Evolutionary conservation across 371 early-diverging fungal genomes (phyloP).

Genomic region (Funneliformis caledonium): DNA sequence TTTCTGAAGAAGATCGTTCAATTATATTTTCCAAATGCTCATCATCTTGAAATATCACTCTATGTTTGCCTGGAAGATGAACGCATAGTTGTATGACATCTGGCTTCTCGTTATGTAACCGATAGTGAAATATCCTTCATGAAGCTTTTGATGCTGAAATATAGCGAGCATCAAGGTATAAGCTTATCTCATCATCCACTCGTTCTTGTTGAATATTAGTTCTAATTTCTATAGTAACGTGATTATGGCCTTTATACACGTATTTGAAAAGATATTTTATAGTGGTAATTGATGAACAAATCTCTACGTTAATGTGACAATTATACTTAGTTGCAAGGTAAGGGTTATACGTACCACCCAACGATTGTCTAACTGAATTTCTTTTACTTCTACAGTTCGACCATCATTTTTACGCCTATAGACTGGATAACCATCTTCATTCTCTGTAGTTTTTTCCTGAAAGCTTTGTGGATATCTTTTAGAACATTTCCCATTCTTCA

Average conservation of each 20-base stretch:
- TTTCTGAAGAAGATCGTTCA: background rate
- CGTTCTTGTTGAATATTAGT: too few species aligned
- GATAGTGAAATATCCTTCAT: constrained; percentile 46
- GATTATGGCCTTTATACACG: constrained; percentile 49
- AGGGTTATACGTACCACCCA: constrained; percentile 48
- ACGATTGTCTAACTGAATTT: constrained; percentile 42
- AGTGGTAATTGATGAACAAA: constrained; percentile 42
- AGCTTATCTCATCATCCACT: constrained; percentile 42
- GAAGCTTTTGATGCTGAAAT: constrained; percentile 46
- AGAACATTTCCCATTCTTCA: constrained; percentile 43
- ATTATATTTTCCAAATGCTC: constrained; percentile 31
- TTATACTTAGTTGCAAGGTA: constrained; percentile 49
- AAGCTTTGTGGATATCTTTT: constrained; percentile 45
- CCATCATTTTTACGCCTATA: constrained; percentile 38
- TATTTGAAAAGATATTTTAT: constrained; percentile 54
- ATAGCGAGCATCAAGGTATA: constrained; percentile 44
- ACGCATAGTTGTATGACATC: too few species aligned
- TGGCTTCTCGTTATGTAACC: constrained; percentile 42
- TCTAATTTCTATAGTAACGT: constrained; percentile 36
- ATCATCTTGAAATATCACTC: constrained; percentile 34
- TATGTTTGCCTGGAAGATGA: too few species aligned
- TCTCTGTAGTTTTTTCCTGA: constrained; percentile 38
- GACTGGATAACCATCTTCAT: constrained; percentile 38
- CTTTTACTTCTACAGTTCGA: constrained; percentile 5
- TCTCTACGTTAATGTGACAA: constrained; percentile 52